phyloP scores from a whole-genome alignment of 768 basidiomycete genomes.

The Rhodosporidiobolus odoratus region DNA sequence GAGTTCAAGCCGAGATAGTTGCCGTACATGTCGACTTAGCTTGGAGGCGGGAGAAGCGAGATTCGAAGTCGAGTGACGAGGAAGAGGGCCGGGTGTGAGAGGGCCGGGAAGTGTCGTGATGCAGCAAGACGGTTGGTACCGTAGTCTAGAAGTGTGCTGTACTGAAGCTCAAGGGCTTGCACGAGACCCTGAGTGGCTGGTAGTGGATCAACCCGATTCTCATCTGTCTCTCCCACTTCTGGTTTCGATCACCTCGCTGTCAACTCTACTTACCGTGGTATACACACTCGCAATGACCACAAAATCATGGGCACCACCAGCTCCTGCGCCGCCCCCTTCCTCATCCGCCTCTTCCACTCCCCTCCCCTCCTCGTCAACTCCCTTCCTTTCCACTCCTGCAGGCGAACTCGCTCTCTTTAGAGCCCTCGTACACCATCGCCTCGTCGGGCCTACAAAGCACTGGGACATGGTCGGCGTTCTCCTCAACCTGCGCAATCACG shows the following conservation, averaged over 20 bases:
- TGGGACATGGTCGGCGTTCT: constrained; percentile 74
- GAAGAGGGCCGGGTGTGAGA: not conserved
- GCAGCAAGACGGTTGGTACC: too few species aligned
- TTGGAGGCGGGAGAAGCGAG: not conserved
- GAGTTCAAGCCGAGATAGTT: constrained; percentile 15
- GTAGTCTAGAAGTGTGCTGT: too few species aligned
- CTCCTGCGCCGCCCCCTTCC: not conserved
- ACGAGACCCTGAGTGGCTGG: too few species aligned
- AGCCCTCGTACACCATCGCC: constrained; percentile 71
- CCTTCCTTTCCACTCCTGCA: constrained; percentile 60
- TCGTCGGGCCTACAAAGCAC: constrained; percentile 74
- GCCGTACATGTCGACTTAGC: constrained; percentile 4
- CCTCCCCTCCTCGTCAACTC: not conserved
- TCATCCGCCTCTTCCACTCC: too few species aligned
- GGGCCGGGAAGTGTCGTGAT: not conserved
- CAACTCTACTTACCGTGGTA: not conserved
- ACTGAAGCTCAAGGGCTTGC: too few species aligned
- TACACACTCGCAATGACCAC: not conserved
- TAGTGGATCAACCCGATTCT: too few species aligned
- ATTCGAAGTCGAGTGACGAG: not conserved
- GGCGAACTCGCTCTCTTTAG: constrained; percentile 83
- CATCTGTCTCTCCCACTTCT: too few species aligned
- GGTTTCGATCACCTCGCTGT: too few species aligned
- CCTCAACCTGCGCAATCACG: constrained; percentile 65
- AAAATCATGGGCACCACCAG: not conserved